Evolutionary conservation across 805 yeast species (phyloP).

Genomic region (Groenewaldozyma salmanticensis): DNA sequence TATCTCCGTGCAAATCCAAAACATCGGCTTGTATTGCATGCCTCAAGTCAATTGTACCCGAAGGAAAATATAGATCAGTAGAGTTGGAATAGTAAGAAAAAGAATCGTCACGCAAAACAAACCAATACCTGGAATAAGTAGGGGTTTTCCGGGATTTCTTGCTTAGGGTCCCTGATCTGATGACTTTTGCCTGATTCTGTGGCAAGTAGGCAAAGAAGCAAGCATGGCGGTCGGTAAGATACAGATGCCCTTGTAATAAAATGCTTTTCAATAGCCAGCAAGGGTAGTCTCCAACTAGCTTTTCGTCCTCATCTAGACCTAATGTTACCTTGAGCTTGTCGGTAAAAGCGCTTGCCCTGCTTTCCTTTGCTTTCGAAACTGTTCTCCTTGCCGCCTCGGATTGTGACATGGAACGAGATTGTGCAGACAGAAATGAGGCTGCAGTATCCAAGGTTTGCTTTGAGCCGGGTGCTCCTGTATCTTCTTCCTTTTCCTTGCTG

Average conservation of each 20-base stretch:
- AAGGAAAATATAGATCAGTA: constrained; percentile 79
- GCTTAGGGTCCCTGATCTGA: constrained; percentile 43
- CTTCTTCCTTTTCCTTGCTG: neutral
- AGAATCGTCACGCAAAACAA: constrained; percentile 58
- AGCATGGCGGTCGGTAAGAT: constrained; percentile 54
- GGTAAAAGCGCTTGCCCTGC: constrained; percentile 15
- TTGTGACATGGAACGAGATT: neutral
- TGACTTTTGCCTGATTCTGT: constrained; percentile 33
- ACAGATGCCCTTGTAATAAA: constrained; percentile 75
- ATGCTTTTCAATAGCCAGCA: constrained; percentile 82
- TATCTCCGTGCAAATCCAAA: constrained; percentile 11
- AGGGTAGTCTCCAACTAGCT: constrained; percentile 38
- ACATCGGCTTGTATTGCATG: constrained; percentile 51
- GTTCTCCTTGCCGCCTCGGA: neutral
- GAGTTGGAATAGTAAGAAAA: constrained; percentile 60
- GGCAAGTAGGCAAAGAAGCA: constrained; percentile 78
- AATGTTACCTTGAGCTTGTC: constrained; percentile 16
- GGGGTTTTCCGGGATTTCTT: constrained; percentile 32
- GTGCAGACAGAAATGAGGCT: neutral
- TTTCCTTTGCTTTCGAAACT: constrained; percentile 4
- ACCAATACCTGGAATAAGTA: constrained; percentile 59
- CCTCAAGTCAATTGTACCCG: constrained; percentile 60
- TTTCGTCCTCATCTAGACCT: constrained; percentile 15
- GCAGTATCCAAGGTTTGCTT: neutral
- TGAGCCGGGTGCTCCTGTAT: neutral